Evolutionary conservation across 2,329 filamentous ascomycete genomes (phyloP).

Genomic region (Hymenotorrendiella dingleyae): DNA sequence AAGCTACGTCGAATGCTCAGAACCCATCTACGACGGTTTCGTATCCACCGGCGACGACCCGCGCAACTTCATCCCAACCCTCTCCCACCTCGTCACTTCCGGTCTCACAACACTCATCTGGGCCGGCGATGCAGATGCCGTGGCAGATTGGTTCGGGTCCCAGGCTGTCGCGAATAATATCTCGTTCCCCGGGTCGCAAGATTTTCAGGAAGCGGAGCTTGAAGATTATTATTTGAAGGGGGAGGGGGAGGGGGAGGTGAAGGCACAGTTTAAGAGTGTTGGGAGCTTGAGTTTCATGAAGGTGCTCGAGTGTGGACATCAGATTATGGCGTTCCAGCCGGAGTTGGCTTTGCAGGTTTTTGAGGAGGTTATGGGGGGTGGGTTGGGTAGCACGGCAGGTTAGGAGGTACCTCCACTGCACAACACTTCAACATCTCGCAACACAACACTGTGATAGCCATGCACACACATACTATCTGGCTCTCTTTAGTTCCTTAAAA

Average conservation of each 20-base stretch:
- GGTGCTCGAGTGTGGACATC: conserved; percentile 42
- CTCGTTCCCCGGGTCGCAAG: conserved; percentile 34
- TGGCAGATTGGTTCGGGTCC: conserved; percentile 53
- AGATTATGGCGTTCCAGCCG: conserved; percentile 33
- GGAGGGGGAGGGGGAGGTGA: conserved; percentile 40
- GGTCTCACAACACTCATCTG: conserved; percentile 46
- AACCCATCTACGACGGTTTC: conserved; percentile 34
- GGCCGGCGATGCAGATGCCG: conserved; percentile 53
- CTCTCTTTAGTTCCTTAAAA: no score
- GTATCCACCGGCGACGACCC: conserved; percentile 35
- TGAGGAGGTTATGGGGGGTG: conserved; percentile 38
- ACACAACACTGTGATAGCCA: no score
- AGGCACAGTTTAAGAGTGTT: conserved; percentile 44
- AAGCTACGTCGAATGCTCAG: conserved; percentile 37
- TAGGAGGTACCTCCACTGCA: no score
- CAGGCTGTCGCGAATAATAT: conserved; percentile 41
- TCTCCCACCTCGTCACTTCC: conserved; percentile 41
- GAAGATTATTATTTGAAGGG: conserved; percentile 44
- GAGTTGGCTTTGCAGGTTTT: conserved; percentile 41
- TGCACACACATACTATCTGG: no score
- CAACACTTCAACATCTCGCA: no score
- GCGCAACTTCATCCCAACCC: conserved; percentile 38
- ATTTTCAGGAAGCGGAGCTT: conserved; percentile 36
- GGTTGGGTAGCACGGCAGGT: no score
- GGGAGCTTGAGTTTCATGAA: conserved; percentile 44